phyloP scores from a whole-genome alignment of 768 basidiomycete species.

The Hirschioporus abietinus region DNA sequence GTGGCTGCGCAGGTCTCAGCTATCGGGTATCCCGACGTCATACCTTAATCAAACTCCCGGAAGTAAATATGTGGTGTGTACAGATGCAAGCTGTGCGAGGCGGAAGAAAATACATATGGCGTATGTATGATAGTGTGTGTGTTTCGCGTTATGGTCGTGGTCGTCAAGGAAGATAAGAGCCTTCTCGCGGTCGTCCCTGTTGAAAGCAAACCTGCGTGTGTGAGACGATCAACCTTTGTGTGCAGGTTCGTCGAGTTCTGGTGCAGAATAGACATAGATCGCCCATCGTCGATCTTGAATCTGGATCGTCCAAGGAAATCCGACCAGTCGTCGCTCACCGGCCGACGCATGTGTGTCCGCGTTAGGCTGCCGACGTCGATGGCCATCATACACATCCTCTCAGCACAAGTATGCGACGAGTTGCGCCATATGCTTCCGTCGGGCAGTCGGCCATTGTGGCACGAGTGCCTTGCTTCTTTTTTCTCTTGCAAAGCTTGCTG shows the following conservation, averaged over 20 bases:
- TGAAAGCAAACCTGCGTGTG: background rate
- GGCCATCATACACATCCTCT: background rate
- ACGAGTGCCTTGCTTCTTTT: background rate
- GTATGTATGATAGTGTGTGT: slow-evolving; percentile 5
- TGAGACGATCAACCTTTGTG: background rate
- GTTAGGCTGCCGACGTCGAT: background rate
- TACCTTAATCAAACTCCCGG: background rate
- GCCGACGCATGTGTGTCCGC: background rate
- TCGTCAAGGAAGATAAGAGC: background rate
- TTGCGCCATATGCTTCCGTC: background rate
- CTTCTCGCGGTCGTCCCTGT: too few relatives aligned
- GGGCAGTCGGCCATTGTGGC: background rate
- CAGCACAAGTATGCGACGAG: too few relatives aligned
- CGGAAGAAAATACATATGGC: background rate
- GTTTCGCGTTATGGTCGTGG: background rate
- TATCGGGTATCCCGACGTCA: too few relatives aligned
- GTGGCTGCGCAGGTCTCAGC: too few relatives aligned
- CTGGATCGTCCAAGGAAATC: background rate
- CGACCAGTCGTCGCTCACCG: background rate
- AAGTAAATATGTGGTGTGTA: background rate
- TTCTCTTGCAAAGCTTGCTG: background rate
- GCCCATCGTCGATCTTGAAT: background rate
- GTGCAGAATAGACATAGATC: background rate
- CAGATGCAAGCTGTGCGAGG: background rate
- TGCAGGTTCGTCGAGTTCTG: background rate